Base-by-base conservation (phyloP, 1,139 yeast species). In the Spathaspora sp. region DNA sequence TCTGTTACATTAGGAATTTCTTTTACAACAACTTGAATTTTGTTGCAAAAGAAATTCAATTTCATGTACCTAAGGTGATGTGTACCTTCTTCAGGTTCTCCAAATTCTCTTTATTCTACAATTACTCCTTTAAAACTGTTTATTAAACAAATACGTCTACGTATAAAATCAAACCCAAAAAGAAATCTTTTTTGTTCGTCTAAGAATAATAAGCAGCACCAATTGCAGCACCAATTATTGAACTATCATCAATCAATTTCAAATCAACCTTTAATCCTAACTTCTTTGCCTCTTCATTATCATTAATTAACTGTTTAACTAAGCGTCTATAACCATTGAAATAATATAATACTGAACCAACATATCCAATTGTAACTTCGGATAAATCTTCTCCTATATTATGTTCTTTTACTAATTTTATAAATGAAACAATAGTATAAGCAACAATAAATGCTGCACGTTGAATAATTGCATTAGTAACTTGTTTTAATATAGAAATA, bases 161-260 rank as follows among this genome's bases (percentile, higher is more conserved):
- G 27, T 38, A 24, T 16, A 20, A 38, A 25, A 15, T 38, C 34
- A 25, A 16, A 23, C 25, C 42, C 42, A 39, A 39, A 39, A 11
- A n/a, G 15, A 38, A n/a, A 8, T 23, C 16, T 36, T 20, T 16
- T n/a, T n/a, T n/a, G n/a, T n/a, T 17, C 15, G 27, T 33, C 29
- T 38, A 38, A 26, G 52, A 50, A 53, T 59, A 60, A 51, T 63
- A 72, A 15, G 79, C 79, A 39, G 79, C 79, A 10, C 78, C 78
- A 44, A 74, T 74, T 24, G 80, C 79, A 41, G 79, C 76, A 4
- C 80, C 80, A 31, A 73, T 68, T 33, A 74, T 64, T 15, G 78
- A 72, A 55, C 78, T 73, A 51, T 74, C 61, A 31, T 69, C 72
- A 44, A 74, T 65, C 46, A 65, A 60, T 56, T 65, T 66, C 49